Percentiles rank a stretch among this genome's conserved stretches.
phyloP scores from a whole-genome alignment of 2,329 filamentous ascomycete species.

The Colletotrichum costaricense region DNA sequence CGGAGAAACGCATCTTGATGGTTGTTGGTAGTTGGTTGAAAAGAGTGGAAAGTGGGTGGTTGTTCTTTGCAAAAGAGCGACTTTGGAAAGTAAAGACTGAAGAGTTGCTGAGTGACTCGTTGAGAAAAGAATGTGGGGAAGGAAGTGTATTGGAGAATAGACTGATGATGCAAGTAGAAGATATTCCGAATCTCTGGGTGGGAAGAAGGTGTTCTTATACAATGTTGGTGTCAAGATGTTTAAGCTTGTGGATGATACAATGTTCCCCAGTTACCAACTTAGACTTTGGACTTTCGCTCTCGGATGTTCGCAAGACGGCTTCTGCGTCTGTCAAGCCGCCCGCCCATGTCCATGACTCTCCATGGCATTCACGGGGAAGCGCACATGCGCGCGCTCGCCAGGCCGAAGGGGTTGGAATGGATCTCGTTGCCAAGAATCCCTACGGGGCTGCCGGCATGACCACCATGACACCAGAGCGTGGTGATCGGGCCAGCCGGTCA shows the following conservation, averaged over 20 bases:
- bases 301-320: conserved; percentile 1
- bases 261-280: conserved; percentile 4
- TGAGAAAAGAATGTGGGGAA: conserved; percentile 26
- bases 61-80: conserved; percentile 27
- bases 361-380: conserved; percentile 6
- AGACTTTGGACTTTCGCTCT: neutral
- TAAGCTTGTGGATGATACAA: conserved; percentile 2
- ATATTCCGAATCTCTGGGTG: conserved; percentile 4
- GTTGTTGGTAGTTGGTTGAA: neutral
- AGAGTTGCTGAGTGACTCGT: conserved; percentile 1
- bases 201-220: conserved; percentile 25
- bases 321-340: conserved; percentile 1
- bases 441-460: neutral
- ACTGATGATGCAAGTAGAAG: conserved; percentile 17
- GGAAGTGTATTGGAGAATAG: conserved; percentile 29
- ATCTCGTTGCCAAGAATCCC: conserved; percentile 4
- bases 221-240: neutral
- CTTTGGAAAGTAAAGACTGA: conserved; percentile 32
- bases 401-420: neutral
- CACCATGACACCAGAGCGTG: neutral
- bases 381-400: neutral
- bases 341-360: neutral
- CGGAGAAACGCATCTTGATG: conserved; percentile 33
- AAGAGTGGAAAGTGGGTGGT: neutral
- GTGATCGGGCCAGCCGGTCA: conserved; percentile 1